These are phyloP conservation scores for Porcisia hertigi DNA, from an alignment of 208 protist species.

Conservation along the genomic window DNA sequence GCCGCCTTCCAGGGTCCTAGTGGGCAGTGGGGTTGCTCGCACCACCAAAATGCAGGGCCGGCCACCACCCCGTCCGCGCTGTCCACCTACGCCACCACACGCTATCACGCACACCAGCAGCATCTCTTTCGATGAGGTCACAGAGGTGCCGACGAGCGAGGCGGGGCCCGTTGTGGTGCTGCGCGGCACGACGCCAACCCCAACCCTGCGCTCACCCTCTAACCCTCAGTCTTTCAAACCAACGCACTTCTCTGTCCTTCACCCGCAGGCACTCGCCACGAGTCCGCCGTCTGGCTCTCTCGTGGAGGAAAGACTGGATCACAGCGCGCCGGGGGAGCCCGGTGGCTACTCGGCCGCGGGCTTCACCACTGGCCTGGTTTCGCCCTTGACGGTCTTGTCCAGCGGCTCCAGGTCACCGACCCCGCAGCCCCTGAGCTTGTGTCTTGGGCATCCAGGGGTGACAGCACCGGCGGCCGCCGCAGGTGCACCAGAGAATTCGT, in stretches of 20 bases:
- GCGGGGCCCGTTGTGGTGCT: conserved; percentile 32
- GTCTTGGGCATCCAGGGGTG: neutral
- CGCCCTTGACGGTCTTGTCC: conserved; percentile 19
- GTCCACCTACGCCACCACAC: conserved; percentile 25
- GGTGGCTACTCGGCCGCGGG: neutral
- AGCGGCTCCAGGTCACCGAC: conserved; percentile 1
- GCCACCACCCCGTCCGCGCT: conserved; percentile 23
- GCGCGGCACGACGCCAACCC: conserved; percentile 23
- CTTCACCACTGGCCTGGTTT: conserved; percentile 14
- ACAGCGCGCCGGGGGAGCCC: neutral
- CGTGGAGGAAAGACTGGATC: neutral
- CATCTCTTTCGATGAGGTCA: conserved; percentile 37
- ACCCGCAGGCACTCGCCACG: conserved; percentile 1
- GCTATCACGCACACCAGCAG: conserved; percentile 37
- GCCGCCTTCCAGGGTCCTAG: neutral
- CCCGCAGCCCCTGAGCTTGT: neutral
- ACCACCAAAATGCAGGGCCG: conserved; percentile 18
- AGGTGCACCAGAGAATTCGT: neutral
- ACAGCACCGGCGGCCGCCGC: neutral
- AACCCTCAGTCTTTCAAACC: conserved; percentile 11
- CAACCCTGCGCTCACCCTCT: conserved; percentile 11
- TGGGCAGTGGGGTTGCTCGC: neutral
- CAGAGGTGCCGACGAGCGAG: conserved; percentile 34
- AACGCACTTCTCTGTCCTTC: conserved; percentile 18
- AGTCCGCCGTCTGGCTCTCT: neutral